Conservation (phyloP, 305 asterid genomes). For the Euphrasia arctica region DNA sequence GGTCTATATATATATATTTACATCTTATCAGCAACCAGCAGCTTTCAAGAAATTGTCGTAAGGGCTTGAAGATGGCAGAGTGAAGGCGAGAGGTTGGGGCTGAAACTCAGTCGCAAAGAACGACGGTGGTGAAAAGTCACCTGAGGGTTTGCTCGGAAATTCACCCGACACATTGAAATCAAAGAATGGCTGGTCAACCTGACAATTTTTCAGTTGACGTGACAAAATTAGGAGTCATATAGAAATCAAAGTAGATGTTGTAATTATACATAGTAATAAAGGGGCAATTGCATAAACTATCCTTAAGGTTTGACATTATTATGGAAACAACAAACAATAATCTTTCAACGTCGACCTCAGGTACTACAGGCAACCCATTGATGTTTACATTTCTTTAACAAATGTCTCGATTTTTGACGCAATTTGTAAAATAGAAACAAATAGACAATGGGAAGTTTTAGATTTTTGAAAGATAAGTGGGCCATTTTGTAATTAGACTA, state of each 20-base stretch:
- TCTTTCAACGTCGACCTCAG: not conserved
- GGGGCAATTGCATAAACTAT: not conserved
- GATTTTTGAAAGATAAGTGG: not conserved
- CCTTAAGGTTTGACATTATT: not conserved
- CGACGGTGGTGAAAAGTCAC: constrained; percentile 33
- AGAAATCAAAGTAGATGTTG: not conserved
- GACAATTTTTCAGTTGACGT: constrained; percentile 22
- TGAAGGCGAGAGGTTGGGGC: constrained; percentile 52
- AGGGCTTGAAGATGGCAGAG: constrained; percentile 78
- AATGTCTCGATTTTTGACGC: not conserved
- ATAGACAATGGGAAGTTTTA: not conserved
- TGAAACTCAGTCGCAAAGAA: constrained; percentile 49
- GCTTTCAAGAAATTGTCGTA: constrained; percentile 89
- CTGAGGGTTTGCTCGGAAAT: constrained; percentile 29
- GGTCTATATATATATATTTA: not conserved
- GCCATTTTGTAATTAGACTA: not conserved
- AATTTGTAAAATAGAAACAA: not conserved
- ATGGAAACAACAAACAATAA: not conserved
- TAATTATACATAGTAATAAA: not conserved
- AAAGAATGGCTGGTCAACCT: constrained; percentile 48
- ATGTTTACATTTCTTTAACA: not conserved
- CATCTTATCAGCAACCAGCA: constrained; percentile 45
- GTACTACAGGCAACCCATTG: constrained; percentile 1
- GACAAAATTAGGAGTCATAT: not conserved
- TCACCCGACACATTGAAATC: constrained; percentile 28